Conservation (phyloP, 2,329 filamentous ascomycete genomes). For the Arachnopeziza araneosa region DNA sequence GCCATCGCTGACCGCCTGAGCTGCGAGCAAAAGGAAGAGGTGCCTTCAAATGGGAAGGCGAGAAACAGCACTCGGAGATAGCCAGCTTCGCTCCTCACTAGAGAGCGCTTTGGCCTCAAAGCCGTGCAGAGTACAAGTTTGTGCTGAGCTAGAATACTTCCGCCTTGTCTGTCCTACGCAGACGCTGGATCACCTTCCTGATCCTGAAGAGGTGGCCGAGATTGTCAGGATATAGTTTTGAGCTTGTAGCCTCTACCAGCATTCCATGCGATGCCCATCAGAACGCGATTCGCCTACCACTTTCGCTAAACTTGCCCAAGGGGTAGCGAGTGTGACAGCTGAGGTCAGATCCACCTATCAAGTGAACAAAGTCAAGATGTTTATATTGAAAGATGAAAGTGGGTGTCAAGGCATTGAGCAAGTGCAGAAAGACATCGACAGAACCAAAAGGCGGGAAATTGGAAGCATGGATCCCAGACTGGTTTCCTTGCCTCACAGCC, state of each 20-base stretch:
- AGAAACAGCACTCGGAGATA: neutral
- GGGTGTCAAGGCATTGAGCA: neutral
- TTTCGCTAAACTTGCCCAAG: neutral
- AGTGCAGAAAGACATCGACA: neutral
- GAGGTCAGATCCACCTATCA: neutral
- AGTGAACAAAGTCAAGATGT: neutral
- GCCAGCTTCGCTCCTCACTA: neutral
- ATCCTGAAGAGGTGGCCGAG: neutral
- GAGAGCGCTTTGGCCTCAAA: neutral
- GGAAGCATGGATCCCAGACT: neutral
- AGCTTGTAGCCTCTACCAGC: neutral
- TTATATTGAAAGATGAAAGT: neutral
- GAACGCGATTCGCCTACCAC: neutral
- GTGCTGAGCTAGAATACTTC: neutral
- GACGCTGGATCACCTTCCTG: neutral
- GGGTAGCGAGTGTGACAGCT: neutral
- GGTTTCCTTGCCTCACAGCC: neutral
- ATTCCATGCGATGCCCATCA: neutral
- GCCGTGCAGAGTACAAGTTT: neutral
- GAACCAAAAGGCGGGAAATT: neutral
- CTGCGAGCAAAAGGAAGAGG: neutral
- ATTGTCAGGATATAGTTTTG: neutral
- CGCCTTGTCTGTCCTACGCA: neutral
- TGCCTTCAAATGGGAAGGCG: neutral
- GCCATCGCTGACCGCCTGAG: neutral